phyloP scores from a whole-genome alignment of 2,329 filamentous ascomycete genomes.

The Exutisphaerella laricina region DNA sequence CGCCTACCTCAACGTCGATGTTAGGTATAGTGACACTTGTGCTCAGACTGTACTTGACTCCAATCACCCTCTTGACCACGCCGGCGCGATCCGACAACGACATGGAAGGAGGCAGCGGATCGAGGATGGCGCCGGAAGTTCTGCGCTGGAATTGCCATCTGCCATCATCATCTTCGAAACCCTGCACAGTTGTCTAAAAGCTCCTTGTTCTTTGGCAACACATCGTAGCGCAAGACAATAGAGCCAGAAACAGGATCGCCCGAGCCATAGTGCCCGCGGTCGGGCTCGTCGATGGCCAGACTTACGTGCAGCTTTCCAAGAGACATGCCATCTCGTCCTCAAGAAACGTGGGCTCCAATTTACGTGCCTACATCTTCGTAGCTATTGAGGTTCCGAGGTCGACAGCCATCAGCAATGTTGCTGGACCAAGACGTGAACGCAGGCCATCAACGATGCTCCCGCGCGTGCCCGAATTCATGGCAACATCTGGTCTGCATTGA shows the following conservation, averaged over 20 bases:
- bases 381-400: too few relatives aligned
- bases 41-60: conserved; percentile 6
- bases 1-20: conserved; percentile 13
- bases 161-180: conserved; percentile 8
- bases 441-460: too few relatives aligned
- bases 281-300: conserved; percentile 10
- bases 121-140: conserved; percentile 3
- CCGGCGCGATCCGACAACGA: not conserved
- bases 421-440: too few relatives aligned
- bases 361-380: too few relatives aligned
- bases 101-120: conserved; percentile 10
- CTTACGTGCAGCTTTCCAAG: conserved; percentile 9
- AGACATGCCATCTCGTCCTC: too few relatives aligned
- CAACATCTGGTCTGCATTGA: too few relatives aligned
- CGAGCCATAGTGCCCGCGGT: conserved; percentile 14
- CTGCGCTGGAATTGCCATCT: conserved; percentile 8
- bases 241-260: conserved; percentile 12
- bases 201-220: conserved; percentile 5
- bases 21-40: conserved; percentile 12
- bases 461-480: too few relatives aligned
- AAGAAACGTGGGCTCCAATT: too few relatives aligned
- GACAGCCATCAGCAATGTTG: too few relatives aligned
- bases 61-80: conserved; percentile 5
- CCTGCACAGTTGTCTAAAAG: conserved; percentile 8
- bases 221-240: conserved; percentile 9